Evolutionary conservation across 179 eudicot genomes (phyloP).

Genomic region (Spergularia azorica): DNA sequence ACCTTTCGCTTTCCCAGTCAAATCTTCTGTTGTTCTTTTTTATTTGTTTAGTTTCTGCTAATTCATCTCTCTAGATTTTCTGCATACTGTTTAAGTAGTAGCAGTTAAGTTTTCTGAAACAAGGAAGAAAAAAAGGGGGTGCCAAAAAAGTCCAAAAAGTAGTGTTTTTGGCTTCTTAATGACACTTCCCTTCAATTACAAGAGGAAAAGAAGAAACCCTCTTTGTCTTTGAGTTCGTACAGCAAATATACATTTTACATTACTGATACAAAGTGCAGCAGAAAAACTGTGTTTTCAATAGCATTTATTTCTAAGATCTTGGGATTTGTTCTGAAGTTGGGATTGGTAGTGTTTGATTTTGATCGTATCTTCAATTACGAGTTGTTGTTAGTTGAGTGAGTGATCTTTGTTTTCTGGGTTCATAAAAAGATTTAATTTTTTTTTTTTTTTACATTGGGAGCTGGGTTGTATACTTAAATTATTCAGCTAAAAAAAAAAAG

Average conservation of each 20-base stretch:
- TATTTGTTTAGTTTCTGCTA: too few relatives aligned
- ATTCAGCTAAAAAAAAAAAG: not conserved
- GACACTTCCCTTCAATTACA: constrained; percentile 27
- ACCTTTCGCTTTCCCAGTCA: constrained; percentile 11
- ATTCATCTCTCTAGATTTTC: constrained; percentile 7
- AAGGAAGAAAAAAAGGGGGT: not conserved
- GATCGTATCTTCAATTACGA: constrained; percentile 45
- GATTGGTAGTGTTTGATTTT: constrained; percentile 29
- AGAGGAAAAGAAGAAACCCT: constrained; percentile 13
- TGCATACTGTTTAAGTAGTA: constrained; percentile 15
- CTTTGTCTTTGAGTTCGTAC: constrained; percentile 11
- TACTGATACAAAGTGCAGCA: not conserved
- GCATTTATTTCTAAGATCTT: constrained; percentile 24
- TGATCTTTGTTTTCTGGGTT: constrained; percentile 10
- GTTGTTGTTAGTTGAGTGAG: constrained; percentile 45
- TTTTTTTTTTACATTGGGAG: constrained; percentile 10
- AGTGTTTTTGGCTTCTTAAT: constrained; percentile 16
- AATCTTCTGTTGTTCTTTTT: not conserved
- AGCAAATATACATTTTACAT: not conserved
- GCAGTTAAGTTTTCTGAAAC: not conserved
- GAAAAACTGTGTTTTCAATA: constrained; percentile 13
- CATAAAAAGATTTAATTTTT: not conserved
- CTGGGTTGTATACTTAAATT: constrained; percentile 19
- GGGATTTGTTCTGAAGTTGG: constrained; percentile 35
- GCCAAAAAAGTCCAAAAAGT: not conserved